Evolutionary conservation across 495 filamentous ascomycete genomes (phyloP).

Genomic region (Aspergillus kassunensis): DNA sequence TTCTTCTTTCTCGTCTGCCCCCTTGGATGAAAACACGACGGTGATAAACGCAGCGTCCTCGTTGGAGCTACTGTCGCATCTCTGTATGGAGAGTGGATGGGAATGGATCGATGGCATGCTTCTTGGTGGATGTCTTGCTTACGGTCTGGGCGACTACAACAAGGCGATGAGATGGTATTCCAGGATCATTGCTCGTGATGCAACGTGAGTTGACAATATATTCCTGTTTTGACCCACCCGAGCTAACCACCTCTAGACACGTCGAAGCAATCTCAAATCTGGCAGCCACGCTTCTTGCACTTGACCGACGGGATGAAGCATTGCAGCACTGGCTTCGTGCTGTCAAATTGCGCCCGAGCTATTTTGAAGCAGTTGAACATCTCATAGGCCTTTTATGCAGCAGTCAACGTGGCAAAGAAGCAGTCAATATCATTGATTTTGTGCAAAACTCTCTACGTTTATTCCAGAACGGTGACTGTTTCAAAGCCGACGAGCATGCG

Average conservation of each 20-base stretch:
- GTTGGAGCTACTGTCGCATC: slow-evolving; percentile 71
- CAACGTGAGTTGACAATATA: slow-evolving; percentile 51
- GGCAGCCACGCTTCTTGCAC: slow-evolving; percentile 79
- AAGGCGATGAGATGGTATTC: slow-evolving; percentile 86
- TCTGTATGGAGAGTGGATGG: slow-evolving; percentile 86
- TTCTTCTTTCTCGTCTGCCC: slow-evolving; percentile 33
- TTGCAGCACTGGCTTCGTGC: slow-evolving; percentile 81
- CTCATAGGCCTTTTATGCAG: slow-evolving; percentile 83
- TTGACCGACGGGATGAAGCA: slow-evolving; percentile 79
- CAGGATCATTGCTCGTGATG: slow-evolving; percentile 76
- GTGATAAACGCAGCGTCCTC: slow-evolving; percentile 57
- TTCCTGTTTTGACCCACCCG: neutral
- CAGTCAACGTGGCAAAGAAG: slow-evolving; percentile 76
- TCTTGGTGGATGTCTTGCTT: slow-evolving; percentile 87
- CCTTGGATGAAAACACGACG: slow-evolving; percentile 34
- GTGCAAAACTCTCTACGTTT: slow-evolving; percentile 74
- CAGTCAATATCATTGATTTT: slow-evolving; percentile 82
- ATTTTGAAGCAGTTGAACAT: slow-evolving; percentile 96
- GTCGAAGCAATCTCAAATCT: slow-evolving; percentile 94
- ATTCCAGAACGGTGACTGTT: slow-evolving; percentile 42
- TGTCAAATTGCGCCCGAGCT: slow-evolving; percentile 78
- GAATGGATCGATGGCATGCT: slow-evolving; percentile 95
- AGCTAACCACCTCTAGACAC: slow-evolving; percentile 51
- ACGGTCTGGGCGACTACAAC: slow-evolving; percentile 84
- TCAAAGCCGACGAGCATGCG: slow-evolving; percentile 48